Conservation (phyloP, 1,284 basidiomycete genomes). For the Tetrapyrgos nigripes region DNA sequence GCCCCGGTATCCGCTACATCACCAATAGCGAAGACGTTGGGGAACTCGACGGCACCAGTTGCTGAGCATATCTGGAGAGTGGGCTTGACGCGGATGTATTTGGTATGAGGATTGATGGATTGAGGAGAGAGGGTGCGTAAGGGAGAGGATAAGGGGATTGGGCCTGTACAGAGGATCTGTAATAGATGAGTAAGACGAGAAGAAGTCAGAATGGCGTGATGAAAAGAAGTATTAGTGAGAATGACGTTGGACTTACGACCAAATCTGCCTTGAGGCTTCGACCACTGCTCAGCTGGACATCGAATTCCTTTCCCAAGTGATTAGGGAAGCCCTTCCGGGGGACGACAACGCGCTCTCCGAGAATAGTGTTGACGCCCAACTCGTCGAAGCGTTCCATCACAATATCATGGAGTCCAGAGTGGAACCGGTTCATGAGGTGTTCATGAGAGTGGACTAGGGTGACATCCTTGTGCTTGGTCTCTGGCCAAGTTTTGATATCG, state of each 20-base stretch:
- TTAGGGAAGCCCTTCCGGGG: conserved; percentile 37
- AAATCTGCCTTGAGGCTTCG: conserved; percentile 35
- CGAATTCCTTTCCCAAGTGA: conserved; percentile 27
- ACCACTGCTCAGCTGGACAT: conserved; percentile 37
- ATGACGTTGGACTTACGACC: conserved; percentile 28
- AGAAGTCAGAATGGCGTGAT: conserved; percentile 19
- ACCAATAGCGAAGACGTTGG: conserved; percentile 50
- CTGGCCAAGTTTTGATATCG: conserved; percentile 46
- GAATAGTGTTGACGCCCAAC: conserved; percentile 42
- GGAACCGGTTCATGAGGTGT: conserved; percentile 48
- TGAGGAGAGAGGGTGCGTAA: conserved; percentile 29
- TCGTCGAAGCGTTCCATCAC: conserved; percentile 36
- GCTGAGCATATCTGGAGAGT: conserved; percentile 39
- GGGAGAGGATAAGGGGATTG: conserved; percentile 39
- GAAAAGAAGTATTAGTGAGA: conserved; percentile 12
- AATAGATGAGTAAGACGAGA: not conserved
- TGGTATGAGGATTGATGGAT: conserved; percentile 28
- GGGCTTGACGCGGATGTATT: conserved; percentile 38
- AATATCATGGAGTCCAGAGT: conserved; percentile 41
- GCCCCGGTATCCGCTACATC: conserved; percentile 50
- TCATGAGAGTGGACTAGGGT: conserved; percentile 51
- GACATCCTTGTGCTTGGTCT: conserved; percentile 41
- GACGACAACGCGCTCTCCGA: conserved; percentile 42
- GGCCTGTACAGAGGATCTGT: conserved; percentile 41
- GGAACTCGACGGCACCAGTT: conserved; percentile 27